A percentile compares a stretch with the other conserved stretches of the same genome.
These are phyloP conservation scores for Macrophomina phaseolina DNA, from an alignment of 2,329 filamentous ascomycete species.

Conservation along the genomic window DNA sequence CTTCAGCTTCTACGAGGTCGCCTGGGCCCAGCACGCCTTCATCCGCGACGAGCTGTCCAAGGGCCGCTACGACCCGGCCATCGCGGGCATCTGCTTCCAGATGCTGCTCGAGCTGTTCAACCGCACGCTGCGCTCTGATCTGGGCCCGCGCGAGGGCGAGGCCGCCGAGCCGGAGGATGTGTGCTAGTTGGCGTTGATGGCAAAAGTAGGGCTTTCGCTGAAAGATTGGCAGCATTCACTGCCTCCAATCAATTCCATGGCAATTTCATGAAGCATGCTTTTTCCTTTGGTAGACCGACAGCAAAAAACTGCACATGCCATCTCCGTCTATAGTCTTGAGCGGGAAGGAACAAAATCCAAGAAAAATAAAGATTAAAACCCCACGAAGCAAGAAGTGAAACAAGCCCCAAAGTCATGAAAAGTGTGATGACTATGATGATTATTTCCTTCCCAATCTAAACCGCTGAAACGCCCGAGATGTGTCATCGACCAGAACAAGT, in stretches of 20 bases:
- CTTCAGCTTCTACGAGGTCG: slow-evolving; percentile 86
- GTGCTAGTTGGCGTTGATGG: slow-evolving; percentile 55
- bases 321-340: slow-evolving; percentile 15
- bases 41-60: slow-evolving; percentile 92
- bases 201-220: background rate
- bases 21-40: slow-evolving; percentile 95
- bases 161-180: slow-evolving; percentile 72
- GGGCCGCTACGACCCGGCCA: slow-evolving; percentile 88
- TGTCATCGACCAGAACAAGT: slow-evolving; percentile 7
- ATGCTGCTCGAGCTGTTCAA: slow-evolving; percentile 86
- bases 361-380: background rate
- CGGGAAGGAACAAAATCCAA: background rate
- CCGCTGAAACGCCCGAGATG: slow-evolving; percentile 21
- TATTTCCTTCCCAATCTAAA: slow-evolving; percentile 21
- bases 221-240: background rate
- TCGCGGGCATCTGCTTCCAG: slow-evolving; percentile 88
- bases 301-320: background rate
- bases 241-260: background rate
- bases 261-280: slow-evolving; percentile 2
- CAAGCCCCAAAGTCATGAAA: slow-evolving; percentile 1
- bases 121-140: slow-evolving; percentile 75
- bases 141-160: slow-evolving; percentile 70
- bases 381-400: slow-evolving; percentile 5
- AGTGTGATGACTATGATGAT: slow-evolving; percentile 16
- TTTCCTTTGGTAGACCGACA: background rate